Conservation (phyloP, 1,284 basidiomycete species). For the Pyrrhoderma noxium region DNA sequence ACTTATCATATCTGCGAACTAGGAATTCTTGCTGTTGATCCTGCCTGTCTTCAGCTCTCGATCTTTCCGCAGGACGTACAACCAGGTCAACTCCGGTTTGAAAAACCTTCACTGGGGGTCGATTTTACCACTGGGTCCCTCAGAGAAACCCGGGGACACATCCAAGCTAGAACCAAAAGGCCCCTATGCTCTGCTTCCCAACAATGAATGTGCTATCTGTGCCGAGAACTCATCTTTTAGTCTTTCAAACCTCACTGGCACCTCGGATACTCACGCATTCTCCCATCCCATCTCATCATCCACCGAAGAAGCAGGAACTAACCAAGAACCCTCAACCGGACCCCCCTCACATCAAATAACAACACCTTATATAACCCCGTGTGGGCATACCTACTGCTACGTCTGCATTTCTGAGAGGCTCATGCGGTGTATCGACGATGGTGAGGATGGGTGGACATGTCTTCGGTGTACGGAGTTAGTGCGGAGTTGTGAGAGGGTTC, state of each 20-base stretch:
- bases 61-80: slow-evolving; percentile 46
- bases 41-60: slow-evolving; percentile 77
- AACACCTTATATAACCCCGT: slow-evolving; percentile 69
- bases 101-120: slow-evolving; percentile 7
- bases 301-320: slow-evolving; percentile 11
- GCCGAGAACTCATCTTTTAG: slow-evolving; percentile 62
- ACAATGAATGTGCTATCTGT: slow-evolving; percentile 74
- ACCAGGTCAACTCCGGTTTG: slow-evolving; percentile 8
- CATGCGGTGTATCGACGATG: slow-evolving; percentile 63
- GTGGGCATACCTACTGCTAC: slow-evolving; percentile 83
- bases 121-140: slow-evolving; percentile 23
- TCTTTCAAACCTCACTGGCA: slow-evolving; percentile 43
- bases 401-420: slow-evolving; percentile 79
- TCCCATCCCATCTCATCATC: slow-evolving; percentile 15
- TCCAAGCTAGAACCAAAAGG: slow-evolving; percentile 30
- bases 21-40: slow-evolving; percentile 95
- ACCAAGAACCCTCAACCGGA: no score
- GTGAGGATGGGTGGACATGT: slow-evolving; percentile 68
- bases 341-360: slow-evolving; percentile 56
- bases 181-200: slow-evolving; percentile 55
- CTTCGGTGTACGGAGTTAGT: slow-evolving; percentile 65
- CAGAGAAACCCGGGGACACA: slow-evolving; percentile 24
- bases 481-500: slow-evolving; percentile 43
- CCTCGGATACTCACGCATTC: slow-evolving; percentile 29
- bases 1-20: neutral